These are phyloP conservation scores for Limonium bicolor DNA, from an alignment of 148 eudicot species.

Conservation along the genomic window DNA sequence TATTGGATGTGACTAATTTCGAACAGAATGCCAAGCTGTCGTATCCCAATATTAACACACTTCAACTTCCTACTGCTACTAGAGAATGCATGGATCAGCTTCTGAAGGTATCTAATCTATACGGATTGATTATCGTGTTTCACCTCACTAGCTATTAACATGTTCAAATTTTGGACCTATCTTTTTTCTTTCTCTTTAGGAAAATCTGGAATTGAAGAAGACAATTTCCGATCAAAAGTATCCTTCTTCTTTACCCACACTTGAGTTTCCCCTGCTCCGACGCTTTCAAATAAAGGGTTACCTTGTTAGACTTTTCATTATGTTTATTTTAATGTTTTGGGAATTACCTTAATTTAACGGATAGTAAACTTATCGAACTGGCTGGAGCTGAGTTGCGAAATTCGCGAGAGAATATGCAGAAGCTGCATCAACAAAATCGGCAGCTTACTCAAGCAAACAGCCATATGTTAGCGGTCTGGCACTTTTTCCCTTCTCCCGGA, in stretches of 20 bases:
- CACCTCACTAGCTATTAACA: not conserved
- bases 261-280: not conserved
- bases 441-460: conserved; percentile 48
- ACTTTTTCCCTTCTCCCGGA: not conserved
- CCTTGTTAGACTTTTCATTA: not conserved
- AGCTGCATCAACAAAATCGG: conserved; percentile 38
- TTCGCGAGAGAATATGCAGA: conserved; percentile 31
- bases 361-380: conserved; percentile 39
- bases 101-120: conserved; percentile 1
- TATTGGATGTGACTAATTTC: conserved; percentile 4
- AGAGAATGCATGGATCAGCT: conserved; percentile 3
- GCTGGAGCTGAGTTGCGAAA: conserved; percentile 32
- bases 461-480: conserved; percentile 38
- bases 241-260: conserved; percentile 1
- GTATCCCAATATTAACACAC: not conserved
- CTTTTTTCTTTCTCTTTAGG: conserved; percentile 3
- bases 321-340: not conserved
- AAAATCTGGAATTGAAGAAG: conserved; percentile 7
- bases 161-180: not conserved
- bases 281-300: not conserved
- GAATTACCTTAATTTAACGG: conserved; percentile 2
- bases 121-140: not conserved
- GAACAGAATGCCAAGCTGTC: conserved; percentile 1
- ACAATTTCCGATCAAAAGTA: conserved; percentile 9
- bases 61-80: not conserved